Percentiles rank a stretch among this genome's conserved stretches.
Evolutionary conservation across 306 rosid genomes (phyloP).

Genomic region (Boehmeria nivea): DNA sequence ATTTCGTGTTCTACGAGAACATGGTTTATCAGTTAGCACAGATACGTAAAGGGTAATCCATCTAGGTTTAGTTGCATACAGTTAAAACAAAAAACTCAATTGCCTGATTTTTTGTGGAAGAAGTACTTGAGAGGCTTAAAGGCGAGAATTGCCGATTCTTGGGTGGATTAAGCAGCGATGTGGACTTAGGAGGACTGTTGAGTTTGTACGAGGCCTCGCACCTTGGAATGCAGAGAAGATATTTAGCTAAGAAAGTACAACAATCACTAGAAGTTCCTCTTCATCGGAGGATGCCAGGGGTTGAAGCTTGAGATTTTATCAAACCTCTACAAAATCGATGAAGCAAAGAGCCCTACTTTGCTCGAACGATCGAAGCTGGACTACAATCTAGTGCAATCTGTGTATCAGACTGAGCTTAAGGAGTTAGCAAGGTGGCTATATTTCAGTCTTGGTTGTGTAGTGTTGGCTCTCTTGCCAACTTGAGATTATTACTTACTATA

Average conservation of each 20-base stretch:
- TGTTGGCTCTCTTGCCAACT: no score
- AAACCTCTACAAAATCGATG: slow-evolving; percentile 10
- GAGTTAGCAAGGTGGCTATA: slow-evolving; percentile 24
- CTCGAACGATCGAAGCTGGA: slow-evolving; percentile 31
- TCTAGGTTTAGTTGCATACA: no score
- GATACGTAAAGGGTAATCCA: not conserved
- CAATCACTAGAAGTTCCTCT: slow-evolving; percentile 16
- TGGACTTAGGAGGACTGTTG: slow-evolving; percentile 16
- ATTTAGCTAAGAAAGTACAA: not conserved
- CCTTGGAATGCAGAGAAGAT: slow-evolving; percentile 27
- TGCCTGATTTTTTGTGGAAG: not conserved
- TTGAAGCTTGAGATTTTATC: slow-evolving; percentile 20
- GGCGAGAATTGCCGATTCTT: slow-evolving; percentile 13
- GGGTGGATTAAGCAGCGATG: slow-evolving; percentile 12
- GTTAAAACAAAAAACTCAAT: not conserved
- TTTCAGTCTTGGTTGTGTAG: no score
- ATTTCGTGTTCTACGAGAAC: slow-evolving; percentile 19
- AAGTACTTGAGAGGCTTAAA: slow-evolving; percentile 12
- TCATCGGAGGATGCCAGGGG: slow-evolving; percentile 21
- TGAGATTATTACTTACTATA: no score
- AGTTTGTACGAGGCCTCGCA: slow-evolving; percentile 32
- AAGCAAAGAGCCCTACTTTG: slow-evolving; percentile 7
- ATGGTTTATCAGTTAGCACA: slow-evolving; percentile 14
- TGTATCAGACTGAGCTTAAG: slow-evolving; percentile 16
- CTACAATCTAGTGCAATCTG: slow-evolving; percentile 31